Evolutionary conservation across 2,329 filamentous ascomycete genomes (phyloP).

Genomic region (Aspergillus sp.): DNA sequence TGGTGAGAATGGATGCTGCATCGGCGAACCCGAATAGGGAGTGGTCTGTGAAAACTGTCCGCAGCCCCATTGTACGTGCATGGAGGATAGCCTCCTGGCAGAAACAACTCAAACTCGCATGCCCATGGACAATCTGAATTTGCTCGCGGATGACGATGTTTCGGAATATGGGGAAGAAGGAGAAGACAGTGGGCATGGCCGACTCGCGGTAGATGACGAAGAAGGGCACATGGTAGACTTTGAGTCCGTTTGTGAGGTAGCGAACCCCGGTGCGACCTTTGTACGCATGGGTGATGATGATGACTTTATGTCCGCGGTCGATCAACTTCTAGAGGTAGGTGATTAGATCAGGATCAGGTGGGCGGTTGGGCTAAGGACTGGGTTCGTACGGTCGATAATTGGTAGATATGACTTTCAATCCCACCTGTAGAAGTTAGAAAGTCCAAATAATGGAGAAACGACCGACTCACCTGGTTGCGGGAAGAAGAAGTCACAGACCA

Average conservation of each 20-base stretch:
- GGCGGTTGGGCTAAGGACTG: slow-evolving; percentile 57
- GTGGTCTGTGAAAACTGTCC: slow-evolving; percentile 96
- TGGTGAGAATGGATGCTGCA: slow-evolving; percentile 90
- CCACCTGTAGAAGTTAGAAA: slow-evolving; percentile 56
- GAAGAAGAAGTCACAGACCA: slow-evolving; percentile 99
- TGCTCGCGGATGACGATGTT: slow-evolving; percentile 93
- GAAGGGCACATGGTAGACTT: slow-evolving; percentile 97
- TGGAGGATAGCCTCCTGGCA: slow-evolving; percentile 95
- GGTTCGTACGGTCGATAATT: slow-evolving; percentile 68
- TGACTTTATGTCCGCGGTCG: slow-evolving; percentile 95
- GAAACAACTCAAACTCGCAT: slow-evolving; percentile 86
- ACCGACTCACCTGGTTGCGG: slow-evolving; percentile 70
- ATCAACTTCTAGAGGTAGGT: slow-evolving; percentile 69
- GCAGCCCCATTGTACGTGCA: slow-evolving; percentile 90
- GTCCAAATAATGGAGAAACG: background rate
- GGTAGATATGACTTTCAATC: slow-evolving; percentile 97
- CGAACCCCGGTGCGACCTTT: slow-evolving; percentile 86
- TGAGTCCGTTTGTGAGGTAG: slow-evolving; percentile 95
- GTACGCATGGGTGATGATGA: slow-evolving; percentile 95
- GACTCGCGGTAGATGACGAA: slow-evolving; percentile 91
- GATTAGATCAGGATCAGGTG: slow-evolving; percentile 8
- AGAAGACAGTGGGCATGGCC: slow-evolving; percentile 95
- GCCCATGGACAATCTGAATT: slow-evolving; percentile 98
- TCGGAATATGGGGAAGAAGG: slow-evolving; percentile 95
- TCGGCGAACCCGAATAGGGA: slow-evolving; percentile 97